Evolutionary conservation across 169 alveolate species (phyloP), one percentile per base, ranked within the genome.

Genomic region (Eimeria falciformis): DNA sequence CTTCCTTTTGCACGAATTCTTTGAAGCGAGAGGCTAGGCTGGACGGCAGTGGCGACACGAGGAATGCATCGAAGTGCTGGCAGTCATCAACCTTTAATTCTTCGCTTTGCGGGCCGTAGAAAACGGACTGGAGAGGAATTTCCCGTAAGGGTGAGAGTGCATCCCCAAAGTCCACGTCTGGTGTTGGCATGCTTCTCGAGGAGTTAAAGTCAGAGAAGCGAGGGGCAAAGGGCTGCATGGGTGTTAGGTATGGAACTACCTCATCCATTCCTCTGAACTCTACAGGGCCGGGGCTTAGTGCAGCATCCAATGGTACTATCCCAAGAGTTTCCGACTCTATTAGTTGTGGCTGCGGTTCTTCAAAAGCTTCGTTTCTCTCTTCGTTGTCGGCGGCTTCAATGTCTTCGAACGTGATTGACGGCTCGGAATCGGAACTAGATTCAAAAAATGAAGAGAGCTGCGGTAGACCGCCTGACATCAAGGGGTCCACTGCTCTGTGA

Each of bases 41-140:
- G 7, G 92, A 68, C 0, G 92, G 92, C 37, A 87, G 79, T 9
- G 83, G 83, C 11, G 92, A 87, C 3, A 87, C 92, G 23, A 87
- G 87, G 18, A 87, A 87, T 14, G 83, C 92, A 47, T 87, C 92
- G 12, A 87, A 40, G 62, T 62, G 86, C 33, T 43, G 82, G 58
- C 92, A 87, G 43, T 53, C 46, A 33, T 87, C 92, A 2, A 87
- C 47, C 40, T 66, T 5, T 17, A 87, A 18, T 43, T 71, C 62
- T 1, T 87, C 86, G 56, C 86, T 68, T 68, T 71, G 92, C 6
- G 62, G 82, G 37, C 92, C 92, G 21, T 56, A 53, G 17, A 87
- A 87, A 14, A 75, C 89, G 65, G 33, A 81, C 9, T 55, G 89
- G n/a, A 65, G 53, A 53, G 73, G 73, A 12, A 50, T 50, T 14